phyloP scores from a whole-genome alignment of 177 flowering plant species.

The Vitis hybrid region DNA sequence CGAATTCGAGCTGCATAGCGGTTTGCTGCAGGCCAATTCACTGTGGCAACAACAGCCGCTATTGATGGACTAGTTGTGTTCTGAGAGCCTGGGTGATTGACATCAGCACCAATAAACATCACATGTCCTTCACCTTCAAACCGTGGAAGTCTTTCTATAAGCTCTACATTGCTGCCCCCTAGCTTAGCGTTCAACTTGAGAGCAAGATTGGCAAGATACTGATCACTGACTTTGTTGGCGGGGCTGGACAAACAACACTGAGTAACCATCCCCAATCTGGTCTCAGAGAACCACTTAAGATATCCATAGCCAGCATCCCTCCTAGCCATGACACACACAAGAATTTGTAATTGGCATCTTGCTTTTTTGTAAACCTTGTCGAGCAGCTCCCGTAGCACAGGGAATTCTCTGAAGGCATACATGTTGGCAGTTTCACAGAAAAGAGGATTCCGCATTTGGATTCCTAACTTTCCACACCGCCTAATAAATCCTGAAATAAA shows the following conservation, averaged over 20 bases:
- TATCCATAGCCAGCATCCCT: slow-evolving; percentile 56
- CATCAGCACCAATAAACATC: slow-evolving; percentile 87
- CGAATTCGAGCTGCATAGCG: slow-evolving; percentile 60
- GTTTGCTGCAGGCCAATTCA: slow-evolving; percentile 84
- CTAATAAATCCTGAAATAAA: slow-evolving; percentile 24
- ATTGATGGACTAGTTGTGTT: slow-evolving; percentile 60
- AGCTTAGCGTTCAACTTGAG: slow-evolving; percentile 82
- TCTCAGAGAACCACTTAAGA: slow-evolving; percentile 75
- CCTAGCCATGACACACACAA: slow-evolving; percentile 59
- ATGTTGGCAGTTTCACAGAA: slow-evolving; percentile 10
- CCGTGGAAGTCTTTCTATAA: slow-evolving; percentile 39
- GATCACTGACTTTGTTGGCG: slow-evolving; percentile 47
- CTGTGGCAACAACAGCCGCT: slow-evolving; percentile 70
- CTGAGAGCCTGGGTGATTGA: slow-evolving; percentile 63
- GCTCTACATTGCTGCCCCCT: slow-evolving; percentile 79
- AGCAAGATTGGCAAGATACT: slow-evolving; percentile 65
- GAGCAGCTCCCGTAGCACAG: slow-evolving; percentile 33
- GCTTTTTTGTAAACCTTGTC: slow-evolving; percentile 1
- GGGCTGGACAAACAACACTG: slow-evolving; percentile 55
- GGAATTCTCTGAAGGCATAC: slow-evolving; percentile 13
- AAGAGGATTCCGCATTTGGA: slow-evolving; percentile 26
- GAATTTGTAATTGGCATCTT: slow-evolving; percentile 37
- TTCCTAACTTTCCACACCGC: slow-evolving; percentile 30
- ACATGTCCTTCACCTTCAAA: slow-evolving; percentile 39
- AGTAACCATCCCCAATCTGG: slow-evolving; percentile 61